Evolutionary conservation across 2,329 filamentous ascomycete species (phyloP), one percentile per base, ranked within the genome.

Genomic region (Curvularia sp.): DNA sequence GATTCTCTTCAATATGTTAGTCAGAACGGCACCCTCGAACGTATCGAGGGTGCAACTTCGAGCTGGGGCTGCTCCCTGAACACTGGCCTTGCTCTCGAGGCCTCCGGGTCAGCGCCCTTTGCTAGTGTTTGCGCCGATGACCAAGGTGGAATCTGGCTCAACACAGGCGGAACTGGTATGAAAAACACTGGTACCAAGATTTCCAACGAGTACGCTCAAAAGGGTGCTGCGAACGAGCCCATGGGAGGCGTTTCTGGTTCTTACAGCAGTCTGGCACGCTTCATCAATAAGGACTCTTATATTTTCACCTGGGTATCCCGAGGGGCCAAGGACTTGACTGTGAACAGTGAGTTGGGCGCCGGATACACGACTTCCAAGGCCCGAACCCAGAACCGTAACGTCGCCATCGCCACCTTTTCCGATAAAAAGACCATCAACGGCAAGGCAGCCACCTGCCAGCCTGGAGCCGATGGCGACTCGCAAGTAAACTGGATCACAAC

Each of bases 191-290:
- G 85, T 30, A 79, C 84, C 65, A 88, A 88, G 75, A 80, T 88
- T 59, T 85, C 85, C 57, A 88, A 88, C 72, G 85, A 88, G 72
- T 84, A 86, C 63, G 83, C 82, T 22, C 86, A 83, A 60, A 88
- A 88, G 67, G 86, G 86, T 39, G 85, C 73, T 5, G 80, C 79
- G 41, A 84, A 84, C 48, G 86, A 88, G 72, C 77, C 85, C 28
- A 83, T 87, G 81, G 86, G 86, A 41, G 86, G 86, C 52, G 88
- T 86, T 84, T 79, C 81, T n/a, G 86, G 86, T 30, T 87, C 84
- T 2, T 88, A 87, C 78, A 86, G 83, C 65, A 78, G 76, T 7
- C 80, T 88, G 20, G 83, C 82, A 12, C 81, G 82, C 5, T 86
- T 87, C 74, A 73, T 80, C 44, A 79, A 77, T 57, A 79, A 79